Percentiles rank a stretch among this genome's conserved stretches.
These are phyloP conservation scores for Castanea mollissima DNA, from an alignment of 306 rosid genomes.

Conservation along the genomic window DNA sequence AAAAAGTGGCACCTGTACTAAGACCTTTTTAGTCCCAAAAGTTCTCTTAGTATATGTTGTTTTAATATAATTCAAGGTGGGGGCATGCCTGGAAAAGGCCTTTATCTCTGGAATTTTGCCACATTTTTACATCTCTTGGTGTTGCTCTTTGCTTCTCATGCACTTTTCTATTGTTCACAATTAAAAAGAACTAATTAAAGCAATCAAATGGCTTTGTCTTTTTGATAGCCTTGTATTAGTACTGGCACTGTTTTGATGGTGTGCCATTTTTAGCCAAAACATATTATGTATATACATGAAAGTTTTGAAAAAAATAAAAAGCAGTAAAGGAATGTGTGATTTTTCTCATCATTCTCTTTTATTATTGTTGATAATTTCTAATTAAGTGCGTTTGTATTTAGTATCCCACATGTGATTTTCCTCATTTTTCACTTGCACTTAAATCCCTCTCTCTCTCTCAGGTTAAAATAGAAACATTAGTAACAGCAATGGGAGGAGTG, in stretches of 20 bases:
- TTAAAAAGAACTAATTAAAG: no score
- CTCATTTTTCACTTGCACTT: constrained; percentile 15
- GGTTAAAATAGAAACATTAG: constrained; percentile 68
- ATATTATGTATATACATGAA: not conserved
- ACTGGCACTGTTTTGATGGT: not conserved
- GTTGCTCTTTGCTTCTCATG: not conserved
- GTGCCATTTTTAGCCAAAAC: not conserved
- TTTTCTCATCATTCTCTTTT: not conserved
- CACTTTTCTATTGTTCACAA: not conserved
- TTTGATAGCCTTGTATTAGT: not conserved
- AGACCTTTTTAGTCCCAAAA: not conserved
- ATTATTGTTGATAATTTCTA: constrained; percentile 5
- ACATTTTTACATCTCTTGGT: not conserved
- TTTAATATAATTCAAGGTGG: not conserved
- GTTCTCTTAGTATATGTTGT: not conserved
- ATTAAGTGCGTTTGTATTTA: constrained; percentile 8
- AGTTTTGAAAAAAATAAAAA: no score
- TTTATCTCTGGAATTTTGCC: not conserved
- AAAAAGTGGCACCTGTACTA: not conserved
- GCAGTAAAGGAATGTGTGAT: no score
- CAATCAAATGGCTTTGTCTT: not conserved
- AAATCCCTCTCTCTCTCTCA: constrained; percentile 26
- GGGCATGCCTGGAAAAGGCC: not conserved
- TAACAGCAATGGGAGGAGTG: constrained; percentile 89
- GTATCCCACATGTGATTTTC: constrained; percentile 3